These are phyloP conservation scores for Ascochyta viciae-villosae DNA, from an alignment of 2,329 filamentous ascomycete species.

Conservation along the genomic window DNA sequence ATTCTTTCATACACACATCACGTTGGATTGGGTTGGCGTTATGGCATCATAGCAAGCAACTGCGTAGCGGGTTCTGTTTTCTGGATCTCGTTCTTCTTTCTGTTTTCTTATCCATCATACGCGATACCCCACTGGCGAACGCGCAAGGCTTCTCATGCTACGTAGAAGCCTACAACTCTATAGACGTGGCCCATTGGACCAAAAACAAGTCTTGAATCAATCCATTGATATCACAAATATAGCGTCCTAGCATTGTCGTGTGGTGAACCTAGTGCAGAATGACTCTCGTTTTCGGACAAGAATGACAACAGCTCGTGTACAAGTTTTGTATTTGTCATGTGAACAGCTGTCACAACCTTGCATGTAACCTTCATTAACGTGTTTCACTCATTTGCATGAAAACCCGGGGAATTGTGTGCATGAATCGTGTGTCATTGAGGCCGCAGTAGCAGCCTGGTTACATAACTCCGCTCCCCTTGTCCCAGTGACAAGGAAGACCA, in stretches of 20 bases:
- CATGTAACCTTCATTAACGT: too few relatives aligned
- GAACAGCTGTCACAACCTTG: too few relatives aligned
- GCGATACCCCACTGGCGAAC: conserved; percentile 45
- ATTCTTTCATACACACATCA: background rate
- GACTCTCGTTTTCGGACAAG: too few relatives aligned
- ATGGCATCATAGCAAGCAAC: conserved; percentile 6
- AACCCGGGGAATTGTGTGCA: background rate
- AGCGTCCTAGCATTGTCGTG: background rate
- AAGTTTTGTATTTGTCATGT: too few relatives aligned
- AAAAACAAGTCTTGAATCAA: conserved; percentile 35
- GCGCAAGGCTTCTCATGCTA: conserved; percentile 45
- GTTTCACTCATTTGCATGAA: background rate
- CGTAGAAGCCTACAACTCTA: conserved; percentile 32
- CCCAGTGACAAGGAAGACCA: conserved; percentile 4
- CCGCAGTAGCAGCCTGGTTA: conserved; percentile 20
- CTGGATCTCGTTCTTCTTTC: background rate
- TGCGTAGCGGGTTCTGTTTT: conserved; percentile 5
- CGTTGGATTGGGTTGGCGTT: conserved; percentile 8
- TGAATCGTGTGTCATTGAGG: conserved; percentile 18
- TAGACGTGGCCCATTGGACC: conserved; percentile 39
- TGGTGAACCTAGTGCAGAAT: too few relatives aligned
- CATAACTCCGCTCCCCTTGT: conserved; percentile 14
- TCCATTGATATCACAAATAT: conserved; percentile 3
- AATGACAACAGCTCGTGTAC: too few relatives aligned
- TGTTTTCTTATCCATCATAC: conserved; percentile 14